These are phyloP conservation scores for Candida ipomoeae DNA, from an alignment of 805 yeast species.

Conservation along the genomic window DNA sequence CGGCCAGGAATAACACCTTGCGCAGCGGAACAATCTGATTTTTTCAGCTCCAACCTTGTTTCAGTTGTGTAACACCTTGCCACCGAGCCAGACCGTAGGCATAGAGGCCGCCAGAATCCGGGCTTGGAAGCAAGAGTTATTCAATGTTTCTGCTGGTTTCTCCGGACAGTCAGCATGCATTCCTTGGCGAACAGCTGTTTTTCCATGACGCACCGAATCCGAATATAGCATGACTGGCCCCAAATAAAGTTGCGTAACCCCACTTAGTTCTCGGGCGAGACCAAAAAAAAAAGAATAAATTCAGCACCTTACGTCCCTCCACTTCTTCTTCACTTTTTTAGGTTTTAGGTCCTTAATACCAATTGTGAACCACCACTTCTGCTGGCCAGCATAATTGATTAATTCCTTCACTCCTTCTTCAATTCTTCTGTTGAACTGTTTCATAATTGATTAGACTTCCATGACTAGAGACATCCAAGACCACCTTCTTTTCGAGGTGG, in stretches of 20 bases:
- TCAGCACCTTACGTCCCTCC: not conserved
- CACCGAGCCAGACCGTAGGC: not conserved
- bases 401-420: not conserved
- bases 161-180: not conserved
- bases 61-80: not conserved
- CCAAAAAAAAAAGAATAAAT: constrained; percentile 3
- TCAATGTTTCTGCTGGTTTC: not conserved
- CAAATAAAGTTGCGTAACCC: constrained; percentile 4
- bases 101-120: not conserved
- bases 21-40: constrained; percentile 1
- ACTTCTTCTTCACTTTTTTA: not conserved
- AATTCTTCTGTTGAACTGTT: not conserved
- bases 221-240: constrained; percentile 1
- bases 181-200: not conserved
- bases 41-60: not conserved
- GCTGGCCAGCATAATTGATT: constrained; percentile 1
- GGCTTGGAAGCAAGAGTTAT: not conserved
- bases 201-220: constrained; percentile 5
- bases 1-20: not conserved
- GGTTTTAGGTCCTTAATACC: not conserved
- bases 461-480: constrained; percentile 84
- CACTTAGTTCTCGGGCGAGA: constrained; percentile 5
- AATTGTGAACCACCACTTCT: not conserved
- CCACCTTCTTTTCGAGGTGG: constrained; percentile 86
- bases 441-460: not conserved